Base-by-base conservation (phyloP, 208 protist genomes). In the Leishmania amazonensis region DNA sequence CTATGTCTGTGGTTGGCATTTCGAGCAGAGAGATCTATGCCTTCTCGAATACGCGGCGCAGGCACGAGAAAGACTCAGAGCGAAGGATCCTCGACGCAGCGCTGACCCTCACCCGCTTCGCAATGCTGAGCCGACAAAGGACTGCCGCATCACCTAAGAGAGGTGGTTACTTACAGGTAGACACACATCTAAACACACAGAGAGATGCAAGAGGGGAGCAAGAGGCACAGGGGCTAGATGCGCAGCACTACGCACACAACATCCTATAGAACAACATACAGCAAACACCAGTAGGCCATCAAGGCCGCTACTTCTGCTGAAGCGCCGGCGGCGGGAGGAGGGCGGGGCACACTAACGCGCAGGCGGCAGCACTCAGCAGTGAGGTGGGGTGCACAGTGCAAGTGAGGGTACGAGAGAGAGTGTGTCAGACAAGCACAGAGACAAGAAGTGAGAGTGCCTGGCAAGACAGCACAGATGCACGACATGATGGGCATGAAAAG, bases 1-100 rank as follows among this genome's bases (percentile, higher is more conserved):
- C 90, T 93, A 93, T 93, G 90, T 93, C 85, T 88, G 88, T 91
- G 90, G 90, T 82, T 49, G 24, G 31, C 2, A 74, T 31, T 40
- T 31, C 64, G 75, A 21, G 24, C 35, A 40, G 68, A 53, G 67
- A 81, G 24, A 31, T 7, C 7, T 45, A 17, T 47, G 3, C 28
- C 13, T 38, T 21, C 24, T 38, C 60, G 28, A 11, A 19, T 47
- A 1, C 3, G 11, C 38, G 21, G 58, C 21, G 28, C 40, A 60
- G 42, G n/a, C n/a, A 8, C 7, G 28, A 31, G 0, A 54, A 28
- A 11, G 11, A 31, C 45, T 74, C 24, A 54, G 40, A 21, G 68
- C 38, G 49, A 74, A 51, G 68, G 45, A 7, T 31, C 8, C 7
- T 31, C 1, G 2, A 21, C 28, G 45, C 45, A 74, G 45, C 68